phyloP scores from a whole-genome alignment of 1,139 yeast species.

The Magnusiomyces tetraspermus region DNA sequence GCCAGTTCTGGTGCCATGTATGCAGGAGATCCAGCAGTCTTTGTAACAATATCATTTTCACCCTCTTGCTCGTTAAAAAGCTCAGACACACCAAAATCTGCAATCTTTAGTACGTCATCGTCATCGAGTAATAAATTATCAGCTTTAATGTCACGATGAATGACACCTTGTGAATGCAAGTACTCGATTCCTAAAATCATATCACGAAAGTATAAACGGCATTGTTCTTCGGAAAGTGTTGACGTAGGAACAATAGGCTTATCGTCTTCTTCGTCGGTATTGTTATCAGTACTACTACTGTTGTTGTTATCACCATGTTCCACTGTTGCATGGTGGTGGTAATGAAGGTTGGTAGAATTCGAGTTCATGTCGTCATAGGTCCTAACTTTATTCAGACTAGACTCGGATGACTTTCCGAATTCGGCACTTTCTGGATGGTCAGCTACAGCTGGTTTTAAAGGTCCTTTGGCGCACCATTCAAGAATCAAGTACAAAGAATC shows the following conservation, averaged over 20 bases:
- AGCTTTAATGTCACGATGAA: slow-evolving; percentile 93
- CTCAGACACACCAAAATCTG: slow-evolving; percentile 93
- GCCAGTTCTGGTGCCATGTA: slow-evolving; percentile 74
- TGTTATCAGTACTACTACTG: background rate
- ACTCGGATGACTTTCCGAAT: no score
- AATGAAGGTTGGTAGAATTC: no score
- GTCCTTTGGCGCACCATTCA: slow-evolving; percentile 56
- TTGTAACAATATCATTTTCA: slow-evolving; percentile 40
- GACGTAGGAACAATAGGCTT: slow-evolving; percentile 36
- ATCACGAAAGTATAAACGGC: slow-evolving; percentile 54
- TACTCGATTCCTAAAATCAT: slow-evolving; percentile 85
- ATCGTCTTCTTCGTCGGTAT: background rate
- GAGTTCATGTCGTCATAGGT: background rate
- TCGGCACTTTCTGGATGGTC: slow-evolving; percentile 9
- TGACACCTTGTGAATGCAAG: slow-evolving; percentile 83
- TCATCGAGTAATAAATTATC: slow-evolving; percentile 73
- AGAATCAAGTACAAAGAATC: slow-evolving; percentile 64
- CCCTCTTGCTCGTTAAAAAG: slow-evolving; percentile 34
- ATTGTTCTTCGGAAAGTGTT: slow-evolving; percentile 31
- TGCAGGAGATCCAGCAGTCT: slow-evolving; percentile 82
- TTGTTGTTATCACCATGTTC: no score
- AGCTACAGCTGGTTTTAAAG: slow-evolving; percentile 25
- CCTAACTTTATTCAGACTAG: background rate
- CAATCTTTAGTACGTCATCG: slow-evolving; percentile 74
- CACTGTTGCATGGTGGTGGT: no score